These are phyloP conservation scores for Zancudomyces culisetae DNA, from an alignment of 371 early-diverging fungal genomes.

Conservation along the genomic window DNA sequence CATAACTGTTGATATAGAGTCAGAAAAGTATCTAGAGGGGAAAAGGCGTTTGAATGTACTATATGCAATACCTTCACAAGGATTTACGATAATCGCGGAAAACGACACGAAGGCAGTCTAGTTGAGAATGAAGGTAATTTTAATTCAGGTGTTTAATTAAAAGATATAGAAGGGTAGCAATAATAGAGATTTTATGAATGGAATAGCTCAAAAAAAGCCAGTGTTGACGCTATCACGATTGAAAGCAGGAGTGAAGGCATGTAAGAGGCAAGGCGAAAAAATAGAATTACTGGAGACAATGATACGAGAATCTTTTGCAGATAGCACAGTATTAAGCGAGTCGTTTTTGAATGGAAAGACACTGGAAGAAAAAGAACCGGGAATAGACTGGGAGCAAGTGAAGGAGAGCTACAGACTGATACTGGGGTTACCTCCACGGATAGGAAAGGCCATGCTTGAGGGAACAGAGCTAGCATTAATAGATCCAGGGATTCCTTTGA, in stretches of 20 bases:
- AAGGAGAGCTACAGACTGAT: neutral
- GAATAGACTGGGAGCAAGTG: neutral
- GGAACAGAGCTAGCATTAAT: conserved; percentile 52
- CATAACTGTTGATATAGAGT: neutral
- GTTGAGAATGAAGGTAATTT: neutral
- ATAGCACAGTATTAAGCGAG: conserved; percentile 46
- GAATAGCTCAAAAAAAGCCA: conserved; percentile 1
- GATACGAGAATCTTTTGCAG: conserved; percentile 39
- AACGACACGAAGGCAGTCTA: neutral
- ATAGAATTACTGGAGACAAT: conserved; percentile 25
- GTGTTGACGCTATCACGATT: conserved; percentile 33
- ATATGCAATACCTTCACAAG: conserved; percentile 59
- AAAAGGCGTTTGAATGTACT: conserved; percentile 65
- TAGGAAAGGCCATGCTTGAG: conserved; percentile 52
- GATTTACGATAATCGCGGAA: neutral
- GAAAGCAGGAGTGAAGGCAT: conserved; percentile 19
- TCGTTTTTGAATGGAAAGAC: conserved; percentile 47
- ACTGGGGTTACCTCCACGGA: conserved; percentile 16
- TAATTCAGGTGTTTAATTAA: conserved; percentile 7
- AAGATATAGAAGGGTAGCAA: conserved; percentile 29
- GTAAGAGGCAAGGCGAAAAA: conserved; percentile 21
- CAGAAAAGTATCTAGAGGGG: conserved; percentile 50
- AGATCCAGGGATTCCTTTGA: conserved; percentile 46
- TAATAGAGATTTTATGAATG: conserved; percentile 6
- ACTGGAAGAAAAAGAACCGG: neutral